A percentile compares a stretch with the other conserved stretches of the same genome.
phyloP scores from a whole-genome alignment of 192 early-diverging fungal genomes.

The Funneliformis geosporum region DNA sequence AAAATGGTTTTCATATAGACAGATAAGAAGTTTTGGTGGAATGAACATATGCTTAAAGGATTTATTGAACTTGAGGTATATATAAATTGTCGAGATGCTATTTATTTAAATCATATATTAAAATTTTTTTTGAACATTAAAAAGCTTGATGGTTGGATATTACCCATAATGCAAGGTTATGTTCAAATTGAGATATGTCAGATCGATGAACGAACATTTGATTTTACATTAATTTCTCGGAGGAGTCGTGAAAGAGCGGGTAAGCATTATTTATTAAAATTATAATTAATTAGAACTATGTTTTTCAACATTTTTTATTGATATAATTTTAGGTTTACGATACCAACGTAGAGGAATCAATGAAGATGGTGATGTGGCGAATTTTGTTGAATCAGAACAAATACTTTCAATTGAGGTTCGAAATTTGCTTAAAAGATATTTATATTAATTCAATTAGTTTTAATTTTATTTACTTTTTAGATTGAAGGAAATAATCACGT shows the following conservation, averaged over 20 bases:
- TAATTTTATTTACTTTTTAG: neutral
- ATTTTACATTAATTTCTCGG: slow-evolving; percentile 69
- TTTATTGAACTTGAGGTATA: slow-evolving; percentile 50
- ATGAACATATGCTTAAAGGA: slow-evolving; percentile 49
- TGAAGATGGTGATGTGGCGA: slow-evolving; percentile 82
- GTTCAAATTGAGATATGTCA: slow-evolving; percentile 65
- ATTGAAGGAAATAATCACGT: slow-evolving; percentile 43
- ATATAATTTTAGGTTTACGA: slow-evolving; percentile 62
- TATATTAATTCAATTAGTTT: neutral
- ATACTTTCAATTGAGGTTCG: slow-evolving; percentile 64
- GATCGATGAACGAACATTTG: slow-evolving; percentile 59
- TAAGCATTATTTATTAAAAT: slow-evolving; percentile 16
- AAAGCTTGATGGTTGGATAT: slow-evolving; percentile 54
- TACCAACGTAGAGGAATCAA: slow-evolving; percentile 91
- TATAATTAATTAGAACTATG: neutral
- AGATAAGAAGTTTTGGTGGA: slow-evolving; percentile 62
- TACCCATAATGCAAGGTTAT: slow-evolving; percentile 71
- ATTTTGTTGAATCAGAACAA: slow-evolving; percentile 98
- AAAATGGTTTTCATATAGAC: slow-evolving; percentile 31
- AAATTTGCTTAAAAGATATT: neutral
- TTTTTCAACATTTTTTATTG: neutral
- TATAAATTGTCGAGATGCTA: neutral
- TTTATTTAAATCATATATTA: neutral
- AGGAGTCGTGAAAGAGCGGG: slow-evolving; percentile 61
- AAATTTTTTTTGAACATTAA: neutral